These are phyloP conservation scores for Collybia sordida DNA, from an alignment of 768 basidiomycete genomes.

Conservation along the genomic window DNA sequence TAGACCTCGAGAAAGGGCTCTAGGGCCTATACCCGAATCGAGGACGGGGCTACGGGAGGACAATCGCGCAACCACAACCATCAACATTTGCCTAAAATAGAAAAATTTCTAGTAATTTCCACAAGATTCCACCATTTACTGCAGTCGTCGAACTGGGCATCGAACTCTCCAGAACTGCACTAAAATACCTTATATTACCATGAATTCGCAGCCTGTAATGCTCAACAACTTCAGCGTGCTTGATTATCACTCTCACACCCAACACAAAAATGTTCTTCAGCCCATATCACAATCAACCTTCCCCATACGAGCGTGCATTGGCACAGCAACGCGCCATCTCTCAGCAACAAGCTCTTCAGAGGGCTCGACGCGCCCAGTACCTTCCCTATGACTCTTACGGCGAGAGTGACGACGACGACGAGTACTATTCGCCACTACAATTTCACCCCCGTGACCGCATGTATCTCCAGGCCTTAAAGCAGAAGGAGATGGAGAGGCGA, in stretches of 20 bases:
- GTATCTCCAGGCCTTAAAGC: conserved; percentile 29
- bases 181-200: neutral
- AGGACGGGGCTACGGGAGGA: too few species aligned
- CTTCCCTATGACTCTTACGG: conserved; percentile 32
- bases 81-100: too few species aligned
- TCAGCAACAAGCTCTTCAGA: conserved; percentile 30
- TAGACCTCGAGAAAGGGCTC: too few species aligned
- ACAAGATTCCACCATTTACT: neutral
- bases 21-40: too few species aligned
- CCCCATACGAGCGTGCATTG: conserved; percentile 14
- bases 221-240: neutral
- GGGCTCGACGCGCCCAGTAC: conserved; percentile 35
- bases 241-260: conserved; percentile 5
- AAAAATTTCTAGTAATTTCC: neutral
- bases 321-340: conserved; percentile 18
- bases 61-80: too few species aligned
- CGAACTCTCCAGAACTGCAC: neutral
- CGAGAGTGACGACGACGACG: conserved; percentile 30
- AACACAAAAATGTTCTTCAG: conserved; percentile 17
- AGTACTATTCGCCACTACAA: conserved; percentile 26
- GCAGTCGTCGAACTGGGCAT: neutral
- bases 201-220: neutral
- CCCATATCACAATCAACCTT: conserved; percentile 24
- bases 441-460: conserved; percentile 28
- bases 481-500: conserved; percentile 25